Evolutionary conservation across 805 yeast genomes (phyloP).

Genomic region (Myxozyma kluyveri): DNA sequence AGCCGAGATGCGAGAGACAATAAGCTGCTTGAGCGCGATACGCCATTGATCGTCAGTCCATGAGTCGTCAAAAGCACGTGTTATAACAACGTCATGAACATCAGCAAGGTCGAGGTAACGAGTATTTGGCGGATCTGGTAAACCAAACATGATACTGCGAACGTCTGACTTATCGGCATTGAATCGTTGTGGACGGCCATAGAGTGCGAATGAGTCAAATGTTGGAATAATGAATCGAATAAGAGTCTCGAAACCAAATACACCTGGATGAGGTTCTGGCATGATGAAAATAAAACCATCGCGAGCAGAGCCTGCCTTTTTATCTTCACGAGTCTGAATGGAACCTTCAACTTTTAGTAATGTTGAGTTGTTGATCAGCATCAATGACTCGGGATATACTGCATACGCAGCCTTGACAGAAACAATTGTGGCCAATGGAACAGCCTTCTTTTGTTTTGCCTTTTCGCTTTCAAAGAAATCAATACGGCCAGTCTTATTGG

Average conservation of each 20-base stretch:
- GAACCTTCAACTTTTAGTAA: conserved; percentile 84
- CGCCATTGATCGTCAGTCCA: conserved; percentile 69
- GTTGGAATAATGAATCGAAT: conserved; percentile 74
- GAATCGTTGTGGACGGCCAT: conserved; percentile 76
- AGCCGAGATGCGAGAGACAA: conserved; percentile 52
- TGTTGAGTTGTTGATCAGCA: conserved; percentile 80
- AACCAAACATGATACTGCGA: conserved; percentile 68
- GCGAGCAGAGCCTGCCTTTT: conserved; percentile 41
- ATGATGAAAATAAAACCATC: conserved; percentile 69
- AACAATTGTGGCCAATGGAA: conserved; percentile 75
- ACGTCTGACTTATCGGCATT: conserved; percentile 69
- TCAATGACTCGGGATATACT: conserved; percentile 82
- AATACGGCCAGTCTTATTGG: conserved; percentile 58
- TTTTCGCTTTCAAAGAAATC: conserved; percentile 82
- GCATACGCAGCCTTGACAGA: conserved; percentile 76
- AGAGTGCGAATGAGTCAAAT: conserved; percentile 70
- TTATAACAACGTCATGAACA: conserved; percentile 54
- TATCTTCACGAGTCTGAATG: conserved; percentile 34
- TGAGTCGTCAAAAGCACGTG: conserved; percentile 38
- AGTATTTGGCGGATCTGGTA: conserved; percentile 76
- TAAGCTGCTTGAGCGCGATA: conserved; percentile 51
- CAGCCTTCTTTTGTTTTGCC: conserved; percentile 56
- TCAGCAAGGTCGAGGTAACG: conserved; percentile 55
- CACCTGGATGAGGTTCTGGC: conserved; percentile 83
- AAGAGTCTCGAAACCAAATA: conserved; percentile 78